These are phyloP conservation scores for Stevia rebaudiana DNA, from an alignment of 140 eudicot species.

Conservation along the genomic window DNA sequence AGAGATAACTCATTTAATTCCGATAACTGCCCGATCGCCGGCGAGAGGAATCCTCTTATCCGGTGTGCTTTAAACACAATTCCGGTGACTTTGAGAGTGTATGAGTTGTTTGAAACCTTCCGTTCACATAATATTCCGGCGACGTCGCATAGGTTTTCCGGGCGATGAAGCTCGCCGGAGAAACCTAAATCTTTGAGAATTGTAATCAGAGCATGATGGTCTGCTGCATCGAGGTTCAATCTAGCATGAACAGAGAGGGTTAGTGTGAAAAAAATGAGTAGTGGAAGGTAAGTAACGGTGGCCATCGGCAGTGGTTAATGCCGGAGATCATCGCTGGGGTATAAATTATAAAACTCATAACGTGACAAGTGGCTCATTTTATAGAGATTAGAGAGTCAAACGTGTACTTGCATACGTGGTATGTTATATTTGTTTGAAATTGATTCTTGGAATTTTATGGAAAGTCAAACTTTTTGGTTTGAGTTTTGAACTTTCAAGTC, in stretches of 20 bases:
- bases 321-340: slow-evolving; percentile 8
- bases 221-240: slow-evolving; percentile 31
- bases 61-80: slow-evolving; percentile 35
- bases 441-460: no score
- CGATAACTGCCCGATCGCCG: slow-evolving; percentile 52
- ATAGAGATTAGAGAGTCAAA: background rate
- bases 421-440: no score
- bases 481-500: no score
- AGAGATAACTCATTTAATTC: slow-evolving; percentile 60
- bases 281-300: slow-evolving; percentile 30
- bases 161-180: slow-evolving; percentile 23
- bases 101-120: slow-evolving; percentile 18
- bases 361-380: background rate
- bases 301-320: slow-evolving; percentile 40
- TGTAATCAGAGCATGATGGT: slow-evolving; percentile 43
- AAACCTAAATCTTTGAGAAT: slow-evolving; percentile 43
- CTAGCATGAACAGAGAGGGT: slow-evolving; percentile 33
- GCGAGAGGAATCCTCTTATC: slow-evolving; percentile 56
- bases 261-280: slow-evolving; percentile 38
- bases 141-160: slow-evolving; percentile 46
- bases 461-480: no score
- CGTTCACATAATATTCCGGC: slow-evolving; percentile 54
- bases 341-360: no score
- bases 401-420: background rate
- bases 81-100: slow-evolving; percentile 46